Evolutionary conservation across 2,329 filamentous ascomycete genomes (phyloP), one percentile per base, ranked within the genome.

Genomic region (Tolypocladium pustulatum): DNA sequence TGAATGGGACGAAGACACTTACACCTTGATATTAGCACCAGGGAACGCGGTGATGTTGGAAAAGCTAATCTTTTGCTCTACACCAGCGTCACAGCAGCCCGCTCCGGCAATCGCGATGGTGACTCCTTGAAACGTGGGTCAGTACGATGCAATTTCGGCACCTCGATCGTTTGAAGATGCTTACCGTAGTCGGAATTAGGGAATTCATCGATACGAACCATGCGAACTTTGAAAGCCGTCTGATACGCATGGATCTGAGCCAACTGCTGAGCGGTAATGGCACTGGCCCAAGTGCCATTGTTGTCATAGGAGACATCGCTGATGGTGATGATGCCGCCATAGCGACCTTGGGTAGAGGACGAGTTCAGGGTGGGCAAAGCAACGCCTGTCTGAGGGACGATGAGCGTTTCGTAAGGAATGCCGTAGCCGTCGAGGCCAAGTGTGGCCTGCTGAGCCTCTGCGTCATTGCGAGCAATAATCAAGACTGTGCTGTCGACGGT

Each of bases 151-250:
- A 34, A 2, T 22, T 12, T 0, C 20, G 10, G 20, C 15, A 3
- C 7, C 4, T 13, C 1, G 8, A 27, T 25, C 12, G 41, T 34
- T 15, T 25, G n/a, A 3, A 2, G 25, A 22, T 65, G 67, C 63
- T 72, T 71, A 64, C 81, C 81, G 64, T 77, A 81, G 12, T 77
- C 74, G 17, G 76, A 67, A 8, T 75, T 75, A 7, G 83, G 83
- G 63, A 76, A 84, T 7, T 79, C 80, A 65, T 85, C 81, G 25
- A 83, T 71, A 54, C 83, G 79, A 36, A 85, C 81, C 80, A 86
- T 82, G 34, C 83, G 76, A 15, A 83, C 79, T 25, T 81, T 80
- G 62, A 84, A 86, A 32, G 70, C 71, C 2, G 74, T 73, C 68
- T 86, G 83, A 63, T 86, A 86, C 54, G 75, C 73, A 63, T 81